Evolutionary conservation across 441 rosid species (phyloP).

Genomic region (Theobroma grandiflorum): DNA sequence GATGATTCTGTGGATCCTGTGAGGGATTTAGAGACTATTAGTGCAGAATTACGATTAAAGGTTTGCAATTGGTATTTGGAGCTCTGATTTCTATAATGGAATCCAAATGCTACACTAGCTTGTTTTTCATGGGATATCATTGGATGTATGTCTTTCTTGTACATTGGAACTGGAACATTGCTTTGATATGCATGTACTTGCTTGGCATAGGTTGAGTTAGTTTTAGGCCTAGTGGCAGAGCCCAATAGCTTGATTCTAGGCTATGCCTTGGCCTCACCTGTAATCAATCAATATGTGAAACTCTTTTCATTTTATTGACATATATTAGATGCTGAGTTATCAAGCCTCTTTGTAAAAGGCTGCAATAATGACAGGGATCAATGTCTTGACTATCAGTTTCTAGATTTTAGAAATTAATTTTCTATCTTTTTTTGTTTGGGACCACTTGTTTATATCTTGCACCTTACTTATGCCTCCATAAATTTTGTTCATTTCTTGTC

Average conservation of each 20-base stretch:
- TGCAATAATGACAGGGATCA: neutral
- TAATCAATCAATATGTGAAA: neutral
- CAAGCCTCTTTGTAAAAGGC: neutral
- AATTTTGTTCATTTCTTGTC: neutral
- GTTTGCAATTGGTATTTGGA: constrained; percentile 38
- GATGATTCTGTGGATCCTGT: constrained; percentile 96
- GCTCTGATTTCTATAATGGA: neutral
- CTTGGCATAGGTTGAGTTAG: neutral
- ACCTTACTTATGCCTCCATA: neutral
- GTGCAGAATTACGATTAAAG: constrained; percentile 90
- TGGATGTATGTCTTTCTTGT: neutral
- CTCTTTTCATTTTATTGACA: neutral
- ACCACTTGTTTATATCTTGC: neutral
- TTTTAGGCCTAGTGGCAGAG: neutral
- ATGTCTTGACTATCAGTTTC: neutral
- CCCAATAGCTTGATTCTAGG: neutral
- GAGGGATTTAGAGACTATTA: constrained; percentile 90
- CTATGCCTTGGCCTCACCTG: neutral
- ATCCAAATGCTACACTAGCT: neutral
- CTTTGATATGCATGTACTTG: neutral
- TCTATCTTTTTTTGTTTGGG: neutral
- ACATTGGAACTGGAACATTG: neutral
- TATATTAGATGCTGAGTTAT: neutral
- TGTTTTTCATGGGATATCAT: neutral
- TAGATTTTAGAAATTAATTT: neutral